Conservation (phyloP, 148 eudicot genomes). For the Rhododendron vialii region DNA sequence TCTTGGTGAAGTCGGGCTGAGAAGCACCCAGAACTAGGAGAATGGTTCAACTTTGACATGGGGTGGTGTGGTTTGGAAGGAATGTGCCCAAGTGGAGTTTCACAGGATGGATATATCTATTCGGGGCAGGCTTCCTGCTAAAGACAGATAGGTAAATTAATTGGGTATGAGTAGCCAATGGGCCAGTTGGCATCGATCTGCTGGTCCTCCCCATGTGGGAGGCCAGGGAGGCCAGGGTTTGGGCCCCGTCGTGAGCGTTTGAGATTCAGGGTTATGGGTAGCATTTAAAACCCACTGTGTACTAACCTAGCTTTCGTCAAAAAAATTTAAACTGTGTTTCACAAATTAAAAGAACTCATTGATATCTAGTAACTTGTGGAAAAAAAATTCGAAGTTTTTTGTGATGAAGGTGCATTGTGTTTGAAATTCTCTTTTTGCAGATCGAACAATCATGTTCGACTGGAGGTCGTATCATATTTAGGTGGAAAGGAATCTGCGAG, state of each 20-base stretch:
- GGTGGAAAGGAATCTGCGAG: neutral
- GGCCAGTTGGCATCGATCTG: too few relatives aligned
- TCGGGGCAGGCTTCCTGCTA: neutral
- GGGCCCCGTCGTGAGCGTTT: too few relatives aligned
- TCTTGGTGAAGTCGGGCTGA: neutral
- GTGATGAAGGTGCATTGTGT: neutral
- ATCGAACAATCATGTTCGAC: neutral
- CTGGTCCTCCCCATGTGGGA: too few relatives aligned
- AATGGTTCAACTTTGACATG: neutral
- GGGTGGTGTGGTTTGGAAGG: neutral
- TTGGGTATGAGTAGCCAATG: too few relatives aligned
- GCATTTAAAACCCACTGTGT: too few relatives aligned
- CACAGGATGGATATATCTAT: neutral
- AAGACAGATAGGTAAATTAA: neutral
- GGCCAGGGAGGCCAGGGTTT: too few relatives aligned
- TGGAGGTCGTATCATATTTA: neutral
- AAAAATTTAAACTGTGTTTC: too few relatives aligned
- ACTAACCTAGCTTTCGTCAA: too few relatives aligned
- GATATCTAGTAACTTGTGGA: too few relatives aligned
- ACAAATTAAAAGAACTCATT: too few relatives aligned
- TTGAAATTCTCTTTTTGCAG: neutral
- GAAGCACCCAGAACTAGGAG: neutral
- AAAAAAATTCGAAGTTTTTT: too few relatives aligned
- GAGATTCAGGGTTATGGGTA: too few relatives aligned
- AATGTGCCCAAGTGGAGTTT: neutral